Base-by-base conservation (phyloP, 2,329 filamentous ascomycete genomes). In the Colletotrichum incanum region DNA sequence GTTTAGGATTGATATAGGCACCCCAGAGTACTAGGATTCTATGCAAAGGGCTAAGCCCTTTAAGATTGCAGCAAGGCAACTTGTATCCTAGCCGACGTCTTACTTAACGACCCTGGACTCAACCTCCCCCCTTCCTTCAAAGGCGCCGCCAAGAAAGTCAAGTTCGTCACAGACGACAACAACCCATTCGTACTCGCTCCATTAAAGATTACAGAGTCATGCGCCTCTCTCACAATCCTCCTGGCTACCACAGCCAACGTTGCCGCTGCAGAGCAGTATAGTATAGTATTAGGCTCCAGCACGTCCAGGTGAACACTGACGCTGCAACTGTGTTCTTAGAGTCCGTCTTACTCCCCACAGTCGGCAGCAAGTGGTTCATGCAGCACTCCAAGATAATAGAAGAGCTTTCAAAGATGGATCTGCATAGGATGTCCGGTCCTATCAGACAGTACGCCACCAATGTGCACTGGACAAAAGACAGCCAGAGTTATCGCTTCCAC, bases 121-220 rank as follows among this genome's bases (percentile, higher is more conserved):
- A 28, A 43, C 1, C 37, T 70, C 28, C 54, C 52, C 5, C 0
- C 18, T 1, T 52, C 61, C 5, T 70, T 70, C 28, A 59, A 20
- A 41, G 54, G 65, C 1, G 67, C 67, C 1, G 61, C 61, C 26
- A 43, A 54, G 39, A 70, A 70, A 14, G 28, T 69, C 34, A 65
- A 65, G 28, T 59, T 65, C 4, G 41, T 59, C 9, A 41, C 23
- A 47, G 41, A 37, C 28, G 68, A 71, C 16, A 49, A 59, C 63
- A 75, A 80, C 70, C 61, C 52, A 2, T 61, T 73, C 41, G 52
- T 60, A 6, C 60, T 71, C 67, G 72, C 39, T 81, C 86, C 76
- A 81, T 85, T 75, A 82, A 85, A 26, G 79, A 81, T 60, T 76
- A 86, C 23, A 83, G 86, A 78, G 80, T 85, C 76, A 81, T 84